Evolutionary conservation across 257 asterid genomes (phyloP), one percentile per base, ranked within the genome.

Genomic region (Forsythia suspensa): DNA sequence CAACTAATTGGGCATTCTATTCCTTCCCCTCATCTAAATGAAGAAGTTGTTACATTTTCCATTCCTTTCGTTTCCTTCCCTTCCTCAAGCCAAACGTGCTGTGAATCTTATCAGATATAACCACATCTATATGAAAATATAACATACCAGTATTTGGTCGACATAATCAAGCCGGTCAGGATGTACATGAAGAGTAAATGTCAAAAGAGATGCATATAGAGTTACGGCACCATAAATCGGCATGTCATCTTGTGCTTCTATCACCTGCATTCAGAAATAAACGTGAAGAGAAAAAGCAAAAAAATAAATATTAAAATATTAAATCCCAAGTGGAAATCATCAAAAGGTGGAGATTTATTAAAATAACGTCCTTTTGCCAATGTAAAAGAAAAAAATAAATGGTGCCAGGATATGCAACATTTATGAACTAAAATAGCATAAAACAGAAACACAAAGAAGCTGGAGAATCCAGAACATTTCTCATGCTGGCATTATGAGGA

Each of bases 151-250:
- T 78, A 96, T 94, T 85, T 92, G 97, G 87, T 96, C 99, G 68
- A 96, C 92, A 79, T 90, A 96, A 88, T 96, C 99, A 80, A 94
- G 97, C 76, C 97, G 95, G 79, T 94, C 98, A 75, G 95, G 88
- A 85, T 94, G 99, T 74, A 96, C 99, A 84, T 94, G 97, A 83
- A 96, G 94, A 76, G 97, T 92, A 86, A 96, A 96, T 77, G 93
- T 92, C 91, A 96, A 84, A 72, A 96, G 96, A 79, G 99, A 94
- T 61, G 97, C 91, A 82, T 94, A 96, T 79, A 96, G 87, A 76
- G 98, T 88, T 78, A 94, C 97, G 72, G 92, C 95, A 79, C 97
- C 99, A 85, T 76, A 91, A 76, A 89, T 81, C 18, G 96, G 86
- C 97, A 96, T 90, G 83, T 90, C 87, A 59, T 91, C 98, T 82